Evolutionary conservation across 805 yeast genomes (phyloP).

Genomic region (Wickerhamomyces queroliae): DNA sequence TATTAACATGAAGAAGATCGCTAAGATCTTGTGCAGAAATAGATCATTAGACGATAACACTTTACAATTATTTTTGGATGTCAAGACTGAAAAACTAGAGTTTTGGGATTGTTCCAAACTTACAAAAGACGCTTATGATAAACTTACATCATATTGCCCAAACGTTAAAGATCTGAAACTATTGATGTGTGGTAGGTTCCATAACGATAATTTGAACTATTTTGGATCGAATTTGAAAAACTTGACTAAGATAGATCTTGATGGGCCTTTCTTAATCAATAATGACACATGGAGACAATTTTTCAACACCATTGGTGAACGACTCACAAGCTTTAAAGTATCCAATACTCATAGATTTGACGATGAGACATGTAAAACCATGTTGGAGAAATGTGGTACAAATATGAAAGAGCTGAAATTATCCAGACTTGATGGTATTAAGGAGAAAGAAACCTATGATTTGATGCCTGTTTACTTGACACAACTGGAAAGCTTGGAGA

Average conservation of each 20-base stretch:
- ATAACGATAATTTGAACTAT: slow-evolving; percentile 67
- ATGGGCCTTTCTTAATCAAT: slow-evolving; percentile 86
- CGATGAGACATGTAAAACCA: slow-evolving; percentile 53
- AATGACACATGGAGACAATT: slow-evolving; percentile 73
- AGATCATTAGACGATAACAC: slow-evolving; percentile 74
- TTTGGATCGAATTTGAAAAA: slow-evolving; percentile 51
- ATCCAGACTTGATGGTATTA: slow-evolving; percentile 68
- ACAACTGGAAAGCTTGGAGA: slow-evolving; percentile 49
- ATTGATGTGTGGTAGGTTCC: slow-evolving; percentile 91
- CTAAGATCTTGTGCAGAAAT: slow-evolving; percentile 74
- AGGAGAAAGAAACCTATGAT: slow-evolving; percentile 49
- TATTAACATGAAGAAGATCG: slow-evolving; percentile 62
- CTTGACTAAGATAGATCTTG: slow-evolving; percentile 54
- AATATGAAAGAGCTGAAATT: slow-evolving; percentile 53
- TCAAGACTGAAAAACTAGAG: slow-evolving; percentile 50
- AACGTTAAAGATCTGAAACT: slow-evolving; percentile 57
- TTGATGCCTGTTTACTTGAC: slow-evolving; percentile 59
- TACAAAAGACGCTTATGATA: slow-evolving; percentile 54
- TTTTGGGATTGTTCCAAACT: slow-evolving; percentile 93
- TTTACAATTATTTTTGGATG: slow-evolving; percentile 63
- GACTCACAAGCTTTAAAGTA: slow-evolving; percentile 54
- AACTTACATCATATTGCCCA: slow-evolving; percentile 78
- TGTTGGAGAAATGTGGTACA: slow-evolving; percentile 58
- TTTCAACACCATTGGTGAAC: slow-evolving; percentile 51
- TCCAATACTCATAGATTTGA: slow-evolving; percentile 81